Evolutionary conservation across 768 basidiomycete species (phyloP).

Genomic region (Hygrophorus russula): DNA sequence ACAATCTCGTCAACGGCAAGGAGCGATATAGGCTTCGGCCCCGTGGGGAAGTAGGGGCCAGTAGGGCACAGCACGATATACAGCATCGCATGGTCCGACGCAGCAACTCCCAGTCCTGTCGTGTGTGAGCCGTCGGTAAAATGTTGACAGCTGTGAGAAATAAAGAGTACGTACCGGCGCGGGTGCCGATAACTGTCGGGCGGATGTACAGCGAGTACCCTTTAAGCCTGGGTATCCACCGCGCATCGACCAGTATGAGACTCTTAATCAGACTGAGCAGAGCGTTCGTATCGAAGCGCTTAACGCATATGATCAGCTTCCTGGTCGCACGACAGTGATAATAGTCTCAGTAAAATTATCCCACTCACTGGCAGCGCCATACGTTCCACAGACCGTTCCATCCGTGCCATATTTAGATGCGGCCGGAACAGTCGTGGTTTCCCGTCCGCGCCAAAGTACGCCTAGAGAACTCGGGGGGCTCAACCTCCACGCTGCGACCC

Average conservation of each 20-base stretch:
- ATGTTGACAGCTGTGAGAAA: slow-evolving; percentile 21
- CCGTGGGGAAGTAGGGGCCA: slow-evolving; percentile 67
- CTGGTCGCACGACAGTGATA: background rate
- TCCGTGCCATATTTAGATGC: slow-evolving; percentile 73
- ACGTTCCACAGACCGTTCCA: slow-evolving; percentile 57
- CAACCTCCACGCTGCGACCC: background rate
- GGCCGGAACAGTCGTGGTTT: slow-evolving; percentile 74
- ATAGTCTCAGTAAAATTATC: no score
- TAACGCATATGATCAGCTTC: background rate
- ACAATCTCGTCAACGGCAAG: slow-evolving; percentile 29
- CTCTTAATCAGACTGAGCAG: slow-evolving; percentile 65
- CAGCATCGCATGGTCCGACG: slow-evolving; percentile 63
- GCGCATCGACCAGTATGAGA: slow-evolving; percentile 58
- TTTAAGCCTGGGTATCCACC: slow-evolving; percentile 70
- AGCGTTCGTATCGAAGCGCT: slow-evolving; percentile 65
- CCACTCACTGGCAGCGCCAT: slow-evolving; percentile 63
- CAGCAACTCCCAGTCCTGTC: slow-evolving; percentile 49
- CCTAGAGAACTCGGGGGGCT: slow-evolving; percentile 35
- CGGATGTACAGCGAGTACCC: slow-evolving; percentile 85
- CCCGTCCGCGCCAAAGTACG: slow-evolving; percentile 63
- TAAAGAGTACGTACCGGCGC: slow-evolving; percentile 18
- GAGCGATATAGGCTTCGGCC: slow-evolving; percentile 43
- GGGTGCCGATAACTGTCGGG: slow-evolving; percentile 59
- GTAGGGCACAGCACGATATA: slow-evolving; percentile 65
- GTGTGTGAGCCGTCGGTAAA: slow-evolving; percentile 7